Evolutionary conservation across 169 alveolate species (phyloP).

Genomic region (Plasmodium reichenowi): DNA sequence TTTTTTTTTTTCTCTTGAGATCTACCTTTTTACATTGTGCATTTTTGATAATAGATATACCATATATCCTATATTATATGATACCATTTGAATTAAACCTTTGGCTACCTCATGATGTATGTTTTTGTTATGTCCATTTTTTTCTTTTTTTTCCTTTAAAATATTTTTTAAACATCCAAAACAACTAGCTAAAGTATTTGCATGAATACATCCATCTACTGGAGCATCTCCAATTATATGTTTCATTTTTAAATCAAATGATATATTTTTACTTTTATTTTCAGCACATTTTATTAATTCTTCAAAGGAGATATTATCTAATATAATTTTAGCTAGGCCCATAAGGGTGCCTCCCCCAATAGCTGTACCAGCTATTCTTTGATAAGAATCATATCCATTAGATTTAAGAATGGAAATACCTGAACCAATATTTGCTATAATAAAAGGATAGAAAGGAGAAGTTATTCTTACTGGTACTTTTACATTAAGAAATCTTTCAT

Average conservation of each 20-base stretch:
- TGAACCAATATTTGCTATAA: constrained; percentile 92
- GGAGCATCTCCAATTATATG: constrained; percentile 83
- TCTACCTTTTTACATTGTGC: constrained; percentile 85
- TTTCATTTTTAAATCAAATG: constrained; percentile 79
- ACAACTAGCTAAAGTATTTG: constrained; percentile 87
- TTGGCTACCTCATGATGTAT: constrained; percentile 90
- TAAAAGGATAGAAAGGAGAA: constrained; percentile 86
- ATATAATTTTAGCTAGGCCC: constrained; percentile 89
- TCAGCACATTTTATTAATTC: constrained; percentile 87
- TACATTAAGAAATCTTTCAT: constrained; percentile 78
- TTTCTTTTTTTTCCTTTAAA: constrained; percentile 15
- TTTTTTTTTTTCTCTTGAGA: neutral
- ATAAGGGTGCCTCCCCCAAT: constrained; percentile 94
- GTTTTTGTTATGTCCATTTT: neutral
- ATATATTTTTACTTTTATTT: constrained; percentile 77
- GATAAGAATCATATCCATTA: neutral
- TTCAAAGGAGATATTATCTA: constrained; percentile 88
- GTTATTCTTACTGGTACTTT: constrained; percentile 76
- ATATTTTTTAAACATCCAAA: constrained; percentile 81
- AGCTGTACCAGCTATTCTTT: constrained; percentile 90
- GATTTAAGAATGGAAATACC: constrained; percentile 93
- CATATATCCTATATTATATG: constrained; percentile 91
- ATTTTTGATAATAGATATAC: constrained; percentile 88
- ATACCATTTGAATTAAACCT: constrained; percentile 89
- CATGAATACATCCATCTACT: constrained; percentile 79